These are phyloP conservation scores for Letharia lupina DNA, from an alignment of 495 filamentous ascomycete genomes.

Conservation along the genomic window DNA sequence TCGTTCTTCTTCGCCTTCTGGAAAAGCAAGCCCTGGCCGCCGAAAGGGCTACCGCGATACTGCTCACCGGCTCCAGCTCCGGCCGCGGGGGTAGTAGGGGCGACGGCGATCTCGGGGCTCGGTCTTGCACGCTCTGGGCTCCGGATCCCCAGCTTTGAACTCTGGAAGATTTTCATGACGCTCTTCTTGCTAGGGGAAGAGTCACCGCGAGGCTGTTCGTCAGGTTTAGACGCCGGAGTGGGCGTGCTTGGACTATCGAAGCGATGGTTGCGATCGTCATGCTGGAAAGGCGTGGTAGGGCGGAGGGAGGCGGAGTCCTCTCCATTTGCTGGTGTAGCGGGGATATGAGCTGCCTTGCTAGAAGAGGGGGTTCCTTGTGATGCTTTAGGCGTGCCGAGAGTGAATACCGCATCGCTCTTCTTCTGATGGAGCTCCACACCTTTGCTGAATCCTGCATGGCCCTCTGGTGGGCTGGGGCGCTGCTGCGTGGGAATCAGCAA, in stretches of 20 bases:
- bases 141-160: neutral
- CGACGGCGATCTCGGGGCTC: neutral
- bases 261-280: neutral
- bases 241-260: neutral
- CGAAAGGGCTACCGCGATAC: neutral
- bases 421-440: neutral
- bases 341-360: neutral
- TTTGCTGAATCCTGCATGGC: neutral
- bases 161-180: neutral
- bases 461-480: neutral
- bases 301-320: neutral
- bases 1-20: neutral
- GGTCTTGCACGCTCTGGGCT: neutral
- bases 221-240: neutral
- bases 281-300: neutral
- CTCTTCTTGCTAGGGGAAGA: neutral
- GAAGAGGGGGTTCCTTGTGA: neutral
- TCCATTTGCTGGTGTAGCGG: neutral
- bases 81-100: neutral
- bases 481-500: neutral
- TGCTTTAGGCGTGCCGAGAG: neutral
- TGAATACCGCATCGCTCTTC: neutral
- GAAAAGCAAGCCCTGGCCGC: slow-evolving; percentile 1
- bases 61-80: neutral
- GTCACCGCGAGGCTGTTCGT: too few relatives aligned